phyloP scores from a whole-genome alignment of 2,329 filamentous ascomycete species.

The Botrytis deweyae region DNA sequence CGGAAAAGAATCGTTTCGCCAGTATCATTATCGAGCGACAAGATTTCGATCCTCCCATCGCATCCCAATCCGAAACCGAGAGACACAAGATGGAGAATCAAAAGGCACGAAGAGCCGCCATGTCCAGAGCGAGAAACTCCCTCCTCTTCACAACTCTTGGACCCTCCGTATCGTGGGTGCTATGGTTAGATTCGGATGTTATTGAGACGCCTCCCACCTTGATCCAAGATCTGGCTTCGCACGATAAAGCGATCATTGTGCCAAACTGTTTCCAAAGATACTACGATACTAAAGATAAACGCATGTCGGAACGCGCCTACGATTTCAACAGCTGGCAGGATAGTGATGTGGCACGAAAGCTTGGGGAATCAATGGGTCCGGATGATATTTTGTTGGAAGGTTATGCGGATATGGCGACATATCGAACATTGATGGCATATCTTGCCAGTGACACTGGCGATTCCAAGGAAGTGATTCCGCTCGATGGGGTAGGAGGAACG shows the following conservation, averaged over 20 bases:
- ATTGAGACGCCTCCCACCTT: conserved; percentile 80
- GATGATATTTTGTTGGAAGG: conserved; percentile 94
- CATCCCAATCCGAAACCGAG: conserved; percentile 81
- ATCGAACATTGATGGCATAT: conserved; percentile 86
- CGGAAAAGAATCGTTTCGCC: conserved; percentile 80
- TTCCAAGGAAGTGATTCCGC: conserved; percentile 61
- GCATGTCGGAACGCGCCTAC: conserved; percentile 77
- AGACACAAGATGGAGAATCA: conserved; percentile 91
- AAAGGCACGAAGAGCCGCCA: conserved; percentile 79
- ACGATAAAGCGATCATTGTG: conserved; percentile 88
- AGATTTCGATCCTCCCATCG: conserved; percentile 82
- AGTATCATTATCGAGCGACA: conserved; percentile 93
- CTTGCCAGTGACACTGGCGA: conserved; percentile 62
- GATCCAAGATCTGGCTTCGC: conserved; percentile 86
- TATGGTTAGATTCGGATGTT: conserved; percentile 94
- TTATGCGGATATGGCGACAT: conserved; percentile 90
- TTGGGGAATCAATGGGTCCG: conserved; percentile 77
- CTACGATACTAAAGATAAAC: conserved; percentile 65
- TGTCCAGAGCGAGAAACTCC: conserved; percentile 92
- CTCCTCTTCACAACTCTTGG: conserved; percentile 93
- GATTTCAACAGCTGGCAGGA: conserved; percentile 99
- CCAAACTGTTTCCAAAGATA: conserved; percentile 95
- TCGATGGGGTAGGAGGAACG: conserved; percentile 93
- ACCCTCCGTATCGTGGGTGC: conserved; percentile 88
- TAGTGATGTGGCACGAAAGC: conserved; percentile 71